phyloP scores from a whole-genome alignment of 2,329 filamentous ascomycete genomes.

The Fusarium sp. region DNA sequence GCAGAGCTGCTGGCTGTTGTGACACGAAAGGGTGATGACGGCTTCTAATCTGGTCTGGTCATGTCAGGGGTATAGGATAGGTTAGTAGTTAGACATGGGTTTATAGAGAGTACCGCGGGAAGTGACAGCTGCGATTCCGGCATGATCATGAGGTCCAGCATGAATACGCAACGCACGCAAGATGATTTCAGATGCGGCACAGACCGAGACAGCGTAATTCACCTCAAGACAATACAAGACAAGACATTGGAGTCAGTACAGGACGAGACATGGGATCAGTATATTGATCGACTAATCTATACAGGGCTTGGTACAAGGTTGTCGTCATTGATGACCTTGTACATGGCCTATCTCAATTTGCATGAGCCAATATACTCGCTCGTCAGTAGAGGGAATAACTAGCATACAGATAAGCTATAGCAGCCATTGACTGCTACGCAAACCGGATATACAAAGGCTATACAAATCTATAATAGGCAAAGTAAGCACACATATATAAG shows the following conservation, averaged over 20 bases:
- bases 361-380: not conserved
- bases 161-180: conserved; percentile 31
- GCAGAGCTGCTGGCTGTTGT: conserved; percentile 19
- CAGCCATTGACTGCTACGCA: too few relatives aligned
- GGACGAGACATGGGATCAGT: not conserved
- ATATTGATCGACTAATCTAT: not conserved
- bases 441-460: not conserved
- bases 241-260: not conserved
- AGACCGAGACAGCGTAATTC: conserved; percentile 40
- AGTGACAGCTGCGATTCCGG: conserved; percentile 42
- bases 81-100: not conserved
- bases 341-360: accelerated
- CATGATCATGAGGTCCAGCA: conserved; percentile 1
- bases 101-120: conserved; percentile 20
- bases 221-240: conserved; percentile 18
- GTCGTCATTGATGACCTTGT: conserved; percentile 8
- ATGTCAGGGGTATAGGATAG: conserved; percentile 17
- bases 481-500: not conserved
- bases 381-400: too few relatives aligned
- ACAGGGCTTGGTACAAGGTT: conserved; percentile 5
- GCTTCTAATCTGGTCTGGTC: conserved; percentile 1
- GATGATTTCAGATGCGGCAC: conserved; percentile 45
- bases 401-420: too few relatives aligned
- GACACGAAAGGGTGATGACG: conserved; percentile 34
- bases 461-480: not conserved